Percentiles rank a stretch among this genome's conserved stretches.
Conservation (phyloP, 2,329 filamentous ascomycete genomes). For the Blastomyces emzantsi region DNA sequence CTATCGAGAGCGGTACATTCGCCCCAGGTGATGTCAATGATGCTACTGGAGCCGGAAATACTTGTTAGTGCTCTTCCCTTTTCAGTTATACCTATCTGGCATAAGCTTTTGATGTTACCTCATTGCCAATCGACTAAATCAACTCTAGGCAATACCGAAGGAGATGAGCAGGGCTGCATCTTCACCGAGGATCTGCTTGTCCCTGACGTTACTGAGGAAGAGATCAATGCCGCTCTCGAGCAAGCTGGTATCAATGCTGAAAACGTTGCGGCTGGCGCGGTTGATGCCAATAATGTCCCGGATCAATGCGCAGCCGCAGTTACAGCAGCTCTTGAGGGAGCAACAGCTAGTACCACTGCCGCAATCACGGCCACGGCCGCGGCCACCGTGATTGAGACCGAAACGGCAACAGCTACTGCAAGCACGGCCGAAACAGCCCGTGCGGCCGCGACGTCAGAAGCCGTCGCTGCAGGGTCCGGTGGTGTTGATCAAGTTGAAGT, state of each 20-base stretch:
- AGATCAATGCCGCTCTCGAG: slow-evolving; percentile 44
- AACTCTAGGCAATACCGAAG: slow-evolving; percentile 29
- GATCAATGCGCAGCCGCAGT: slow-evolving; percentile 7
- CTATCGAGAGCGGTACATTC: slow-evolving; percentile 56
- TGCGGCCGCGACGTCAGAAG: neutral
- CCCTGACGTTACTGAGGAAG: slow-evolving; percentile 45
- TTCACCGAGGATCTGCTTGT: slow-evolving; percentile 46
- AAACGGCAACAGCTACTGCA: neutral
- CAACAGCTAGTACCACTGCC: neutral
- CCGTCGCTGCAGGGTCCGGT: neutral
- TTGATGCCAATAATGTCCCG: slow-evolving; percentile 4
- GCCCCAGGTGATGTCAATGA: slow-evolving; percentile 49
- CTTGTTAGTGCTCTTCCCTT: slow-evolving; percentile 28
- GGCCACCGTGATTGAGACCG: too few species aligned
- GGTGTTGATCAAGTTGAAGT: neutral
- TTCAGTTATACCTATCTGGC: neutral
- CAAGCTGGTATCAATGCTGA: slow-evolving; percentile 14
- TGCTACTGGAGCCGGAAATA: slow-evolving; percentile 44
- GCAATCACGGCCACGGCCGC: slow-evolving; percentile 9
- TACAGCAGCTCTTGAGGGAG: too few species aligned
- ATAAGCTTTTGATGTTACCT: neutral
- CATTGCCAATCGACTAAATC: neutral
- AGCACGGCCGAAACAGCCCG: slow-evolving; percentile 5
- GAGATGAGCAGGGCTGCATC: slow-evolving; percentile 47
- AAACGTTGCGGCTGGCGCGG: slow-evolving; percentile 10